Evolutionary conservation across 148 eudicot species (phyloP), one percentile per base, ranked within the genome.

Genomic region (Cornus suecica): DNA sequence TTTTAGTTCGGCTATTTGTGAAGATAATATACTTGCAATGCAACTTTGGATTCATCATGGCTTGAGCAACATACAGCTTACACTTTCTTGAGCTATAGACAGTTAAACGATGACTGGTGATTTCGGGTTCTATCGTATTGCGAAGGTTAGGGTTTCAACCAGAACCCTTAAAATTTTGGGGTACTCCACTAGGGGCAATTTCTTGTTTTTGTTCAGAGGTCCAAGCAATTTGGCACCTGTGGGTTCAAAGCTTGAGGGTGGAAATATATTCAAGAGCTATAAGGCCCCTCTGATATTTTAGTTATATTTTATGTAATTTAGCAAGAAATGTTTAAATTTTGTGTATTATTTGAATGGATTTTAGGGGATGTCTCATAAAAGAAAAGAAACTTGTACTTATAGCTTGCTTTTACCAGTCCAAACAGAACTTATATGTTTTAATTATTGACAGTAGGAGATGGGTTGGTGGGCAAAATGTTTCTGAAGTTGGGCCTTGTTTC

Each of bases 1-100:
- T 45, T 67, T 61, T 37, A 23, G 37, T 37, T 54, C 61, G 25
- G 25, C 52, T 72, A 23, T 22, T 72, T 16, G 58, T 28, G 77
- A 65, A 23, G 42, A 65, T 74, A 51, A 65, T n/a, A 65, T 15
- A n/a, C 45, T 5, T 13, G 26, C 34, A 41, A 41, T 45, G n/a
- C 16, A 27, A 65, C 42, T 74, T 68, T 25, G 22, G 48, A 68
- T 22, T 68, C 69, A 64, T 51, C 41, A n/a, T 24, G 28, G 26
- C 26, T 56, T 16, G 56, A 72, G 66, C 76, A 61, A 2, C 4
- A 31, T 31, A 60, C 25, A 63, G 48, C 60, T 29, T 11, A 63
- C 15, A 41, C 24, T 25, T 74, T 64, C 9, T 64, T 41, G 45
- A 18, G 28, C 58, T 18, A n/a, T 45, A 74, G 61, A 23, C 68